phyloP scores from a whole-genome alignment of 2,329 filamentous ascomycete genomes.

The Colletotrichum sp. region DNA sequence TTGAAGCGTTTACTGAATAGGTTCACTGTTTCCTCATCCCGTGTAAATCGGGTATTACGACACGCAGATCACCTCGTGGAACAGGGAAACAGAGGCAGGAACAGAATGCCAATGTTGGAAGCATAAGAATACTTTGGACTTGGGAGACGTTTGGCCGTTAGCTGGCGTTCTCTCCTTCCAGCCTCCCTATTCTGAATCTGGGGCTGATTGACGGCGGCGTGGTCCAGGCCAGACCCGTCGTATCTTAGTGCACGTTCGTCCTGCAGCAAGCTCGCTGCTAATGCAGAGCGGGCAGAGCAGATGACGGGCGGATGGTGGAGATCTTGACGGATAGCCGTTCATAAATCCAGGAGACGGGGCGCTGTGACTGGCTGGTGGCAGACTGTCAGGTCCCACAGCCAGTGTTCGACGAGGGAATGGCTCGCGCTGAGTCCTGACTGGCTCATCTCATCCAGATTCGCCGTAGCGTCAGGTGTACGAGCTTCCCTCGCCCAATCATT shows the following conservation, averaged over 20 bases:
- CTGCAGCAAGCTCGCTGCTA: not conserved
- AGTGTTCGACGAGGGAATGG: not conserved
- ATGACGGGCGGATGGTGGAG: conserved; percentile 4
- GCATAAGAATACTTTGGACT: not conserved
- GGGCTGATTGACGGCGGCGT: conserved; percentile 2
- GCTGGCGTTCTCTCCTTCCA: not conserved
- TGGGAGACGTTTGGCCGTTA: not conserved
- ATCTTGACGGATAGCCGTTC: not conserved
- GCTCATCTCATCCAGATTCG: not conserved
- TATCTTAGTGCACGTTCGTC: conserved; percentile 8
- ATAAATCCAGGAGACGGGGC: not conserved
- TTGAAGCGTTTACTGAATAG: not conserved
- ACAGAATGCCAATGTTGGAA: not conserved
- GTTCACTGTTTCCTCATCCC: not conserved
- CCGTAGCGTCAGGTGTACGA: conserved; percentile 12
- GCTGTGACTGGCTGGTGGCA: not conserved
- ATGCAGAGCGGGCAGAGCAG: not conserved
- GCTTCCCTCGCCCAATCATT: not conserved
- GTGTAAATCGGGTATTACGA: not conserved
- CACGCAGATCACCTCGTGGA: not conserved
- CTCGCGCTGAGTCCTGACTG: not conserved
- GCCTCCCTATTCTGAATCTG: not conserved
- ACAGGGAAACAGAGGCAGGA: not conserved
- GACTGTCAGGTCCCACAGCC: not conserved
- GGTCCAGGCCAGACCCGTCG: not conserved